phyloP scores from a whole-genome alignment of 1,284 basidiomycete genomes.

The Naganishia albida region DNA sequence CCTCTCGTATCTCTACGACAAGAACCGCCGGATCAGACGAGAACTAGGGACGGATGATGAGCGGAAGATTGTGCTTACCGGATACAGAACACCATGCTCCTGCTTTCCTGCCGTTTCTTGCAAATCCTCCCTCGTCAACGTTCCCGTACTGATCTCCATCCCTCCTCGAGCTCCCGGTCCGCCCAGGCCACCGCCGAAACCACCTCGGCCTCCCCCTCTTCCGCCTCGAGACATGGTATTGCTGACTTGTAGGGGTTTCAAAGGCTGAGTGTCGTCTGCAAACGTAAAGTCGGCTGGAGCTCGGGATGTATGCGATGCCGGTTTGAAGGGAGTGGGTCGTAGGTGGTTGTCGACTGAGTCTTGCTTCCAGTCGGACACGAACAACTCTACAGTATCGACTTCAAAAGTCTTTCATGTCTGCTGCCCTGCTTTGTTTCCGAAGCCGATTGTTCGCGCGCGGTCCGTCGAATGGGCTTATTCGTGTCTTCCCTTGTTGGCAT shows the following conservation, averaged over 20 bases:
- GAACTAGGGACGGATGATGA: not conserved
- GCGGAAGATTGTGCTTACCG: slow-evolving; percentile 38
- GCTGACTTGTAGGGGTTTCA: not conserved
- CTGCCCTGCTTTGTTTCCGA: too few relatives aligned
- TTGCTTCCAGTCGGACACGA: too few relatives aligned
- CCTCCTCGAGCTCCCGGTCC: slow-evolving; percentile 16
- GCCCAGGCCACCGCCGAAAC: slow-evolving; percentile 24
- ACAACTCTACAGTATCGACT: too few relatives aligned
- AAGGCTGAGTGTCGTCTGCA: not conserved
- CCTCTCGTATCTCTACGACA: slow-evolving; percentile 11
- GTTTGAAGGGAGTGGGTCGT: not conserved
- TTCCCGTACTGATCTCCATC: slow-evolving; percentile 30
- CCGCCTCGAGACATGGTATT: slow-evolving; percentile 31
- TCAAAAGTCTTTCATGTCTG: too few relatives aligned
- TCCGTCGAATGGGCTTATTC: not conserved
- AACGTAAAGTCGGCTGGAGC: not conserved
- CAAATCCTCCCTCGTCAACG: slow-evolving; percentile 31
- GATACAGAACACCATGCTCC: slow-evolving; percentile 46
- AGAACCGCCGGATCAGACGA: too few relatives aligned
- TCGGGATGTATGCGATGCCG: too few relatives aligned
- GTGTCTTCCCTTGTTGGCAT: too few relatives aligned
- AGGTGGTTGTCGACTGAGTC: too few relatives aligned
- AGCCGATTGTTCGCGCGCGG: not conserved
- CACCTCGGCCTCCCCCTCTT: slow-evolving; percentile 29
- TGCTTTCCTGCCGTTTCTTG: slow-evolving; percentile 33